These are phyloP conservation scores for Vigna hirtella DNA, from an alignment of 306 rosid genomes.

Conservation along the genomic window DNA sequence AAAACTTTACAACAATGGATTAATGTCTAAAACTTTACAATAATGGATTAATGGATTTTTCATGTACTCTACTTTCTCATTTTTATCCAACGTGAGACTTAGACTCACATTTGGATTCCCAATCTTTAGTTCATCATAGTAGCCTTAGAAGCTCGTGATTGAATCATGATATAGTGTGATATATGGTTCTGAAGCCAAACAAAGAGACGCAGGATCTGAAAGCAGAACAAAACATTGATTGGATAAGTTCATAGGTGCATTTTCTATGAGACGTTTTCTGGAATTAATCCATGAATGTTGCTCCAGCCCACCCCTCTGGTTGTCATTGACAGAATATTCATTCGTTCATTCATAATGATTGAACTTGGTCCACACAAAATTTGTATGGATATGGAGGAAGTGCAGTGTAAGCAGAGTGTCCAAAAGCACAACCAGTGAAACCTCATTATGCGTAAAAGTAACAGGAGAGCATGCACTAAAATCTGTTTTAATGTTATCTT, in stretches of 20 bases:
- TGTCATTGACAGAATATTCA: too few species aligned
- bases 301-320: too few species aligned
- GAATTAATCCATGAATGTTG: too few species aligned
- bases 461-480: background rate
- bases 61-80: too few species aligned
- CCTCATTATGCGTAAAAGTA: background rate
- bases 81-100: too few species aligned
- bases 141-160: constrained; percentile 47
- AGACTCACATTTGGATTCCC: too few species aligned
- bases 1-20: too few species aligned
- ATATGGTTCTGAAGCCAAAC: constrained; percentile 61
- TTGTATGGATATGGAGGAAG: background rate
- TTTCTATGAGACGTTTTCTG: too few species aligned
- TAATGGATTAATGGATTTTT: too few species aligned
- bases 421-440: background rate
- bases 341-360: too few species aligned
- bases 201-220: constrained; percentile 74
- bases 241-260: too few species aligned
- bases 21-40: too few species aligned
- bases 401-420: background rate
- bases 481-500: background rate
- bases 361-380: background rate
- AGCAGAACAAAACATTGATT: background rate
- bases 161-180: constrained; percentile 55
- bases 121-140: background rate